Percentiles rank a stretch among this genome's conserved stretches.
phyloP scores from a whole-genome alignment of 805 yeast genomes.

The Candida sonorensis region DNA sequence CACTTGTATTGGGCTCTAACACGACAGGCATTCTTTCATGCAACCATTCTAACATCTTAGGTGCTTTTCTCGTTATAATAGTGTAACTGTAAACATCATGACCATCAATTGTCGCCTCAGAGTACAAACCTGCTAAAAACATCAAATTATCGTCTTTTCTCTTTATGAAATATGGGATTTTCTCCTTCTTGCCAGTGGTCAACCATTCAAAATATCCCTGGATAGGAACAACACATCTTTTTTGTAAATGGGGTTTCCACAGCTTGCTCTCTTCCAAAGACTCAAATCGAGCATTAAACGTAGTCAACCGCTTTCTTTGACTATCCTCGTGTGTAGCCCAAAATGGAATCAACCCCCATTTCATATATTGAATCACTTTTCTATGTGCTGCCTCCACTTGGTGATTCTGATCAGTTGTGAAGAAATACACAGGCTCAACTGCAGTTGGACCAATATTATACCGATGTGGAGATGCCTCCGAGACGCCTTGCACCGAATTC shows the following conservation, averaged over 20 bases:
- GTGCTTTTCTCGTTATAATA: constrained; percentile 69
- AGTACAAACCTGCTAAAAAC: constrained; percentile 58
- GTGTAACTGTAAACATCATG: constrained; percentile 45
- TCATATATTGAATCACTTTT: constrained; percentile 46
- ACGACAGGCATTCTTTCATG: constrained; percentile 78
- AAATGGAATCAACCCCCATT: constrained; percentile 73
- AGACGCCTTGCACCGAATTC: constrained; percentile 18
- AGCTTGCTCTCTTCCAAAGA: constrained; percentile 43
- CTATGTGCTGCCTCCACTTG: constrained; percentile 9
- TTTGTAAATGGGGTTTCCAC: constrained; percentile 47
- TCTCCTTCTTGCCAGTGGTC: constrained; percentile 28
- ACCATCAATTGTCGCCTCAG: constrained; percentile 19
- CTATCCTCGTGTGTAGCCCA: constrained; percentile 42
- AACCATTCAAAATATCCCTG: constrained; percentile 87
- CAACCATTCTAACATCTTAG: constrained; percentile 53
- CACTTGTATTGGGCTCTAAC: constrained; percentile 48
- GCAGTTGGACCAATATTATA: constrained; percentile 62
- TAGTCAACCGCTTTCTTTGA: constrained; percentile 33
- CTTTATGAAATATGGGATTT: constrained; percentile 60
- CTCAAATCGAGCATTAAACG: constrained; percentile 74
- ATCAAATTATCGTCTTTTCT: constrained; percentile 45
- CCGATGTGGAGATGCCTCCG: constrained; percentile 26
- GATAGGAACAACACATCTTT: constrained; percentile 71
- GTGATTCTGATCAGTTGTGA: constrained; percentile 7
- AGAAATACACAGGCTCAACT: constrained; percentile 34